phyloP scores from a whole-genome alignment of 768 basidiomycete genomes.

The Boletus rubescentipes region DNA sequence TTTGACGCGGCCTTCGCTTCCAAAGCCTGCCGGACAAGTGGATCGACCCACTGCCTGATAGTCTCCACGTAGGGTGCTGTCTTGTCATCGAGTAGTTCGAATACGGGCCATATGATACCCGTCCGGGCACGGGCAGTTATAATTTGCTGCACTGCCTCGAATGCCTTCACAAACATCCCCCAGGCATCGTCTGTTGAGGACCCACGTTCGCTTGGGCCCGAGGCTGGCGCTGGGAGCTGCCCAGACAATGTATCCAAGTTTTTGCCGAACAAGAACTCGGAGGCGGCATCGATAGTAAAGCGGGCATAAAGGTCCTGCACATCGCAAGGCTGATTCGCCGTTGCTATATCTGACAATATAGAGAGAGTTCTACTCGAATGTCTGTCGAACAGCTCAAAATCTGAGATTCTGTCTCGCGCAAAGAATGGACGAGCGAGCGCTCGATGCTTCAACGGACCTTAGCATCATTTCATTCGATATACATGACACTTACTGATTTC shows the following conservation, averaged over 20 bases:
- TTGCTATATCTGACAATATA: constrained; percentile 43
- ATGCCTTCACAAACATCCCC: constrained; percentile 52
- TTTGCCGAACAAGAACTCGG: constrained; percentile 70
- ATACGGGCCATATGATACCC: constrained; percentile 44
- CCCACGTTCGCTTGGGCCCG: constrained; percentile 53
- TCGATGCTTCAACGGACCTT: constrained; percentile 49
- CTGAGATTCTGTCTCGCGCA: constrained; percentile 65
- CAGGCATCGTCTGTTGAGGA: constrained; percentile 58
- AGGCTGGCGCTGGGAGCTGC: constrained; percentile 49
- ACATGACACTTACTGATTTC: constrained; percentile 52
- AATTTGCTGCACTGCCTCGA: constrained; percentile 41
- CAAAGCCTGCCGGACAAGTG: constrained; percentile 55
- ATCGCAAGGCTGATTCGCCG: constrained; percentile 48
- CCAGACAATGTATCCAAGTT: constrained; percentile 61
- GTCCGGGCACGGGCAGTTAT: constrained; percentile 34
- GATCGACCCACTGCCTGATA: constrained; percentile 52
- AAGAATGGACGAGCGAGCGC: constrained; percentile 71
- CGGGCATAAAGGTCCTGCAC: constrained; percentile 67
- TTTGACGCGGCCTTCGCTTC: constrained; percentile 42
- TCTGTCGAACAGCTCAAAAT: constrained; percentile 66
- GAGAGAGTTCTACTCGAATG: constrained; percentile 49
- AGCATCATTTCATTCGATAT: not conserved
- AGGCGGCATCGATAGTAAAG: constrained; percentile 69
- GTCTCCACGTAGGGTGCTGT: constrained; percentile 33
- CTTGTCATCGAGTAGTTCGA: constrained; percentile 42